Evolutionary conservation across 73 alveolate genomes (phyloP), one percentile per base, ranked within the genome.

Genomic region (Paraurostyla sp.): DNA sequence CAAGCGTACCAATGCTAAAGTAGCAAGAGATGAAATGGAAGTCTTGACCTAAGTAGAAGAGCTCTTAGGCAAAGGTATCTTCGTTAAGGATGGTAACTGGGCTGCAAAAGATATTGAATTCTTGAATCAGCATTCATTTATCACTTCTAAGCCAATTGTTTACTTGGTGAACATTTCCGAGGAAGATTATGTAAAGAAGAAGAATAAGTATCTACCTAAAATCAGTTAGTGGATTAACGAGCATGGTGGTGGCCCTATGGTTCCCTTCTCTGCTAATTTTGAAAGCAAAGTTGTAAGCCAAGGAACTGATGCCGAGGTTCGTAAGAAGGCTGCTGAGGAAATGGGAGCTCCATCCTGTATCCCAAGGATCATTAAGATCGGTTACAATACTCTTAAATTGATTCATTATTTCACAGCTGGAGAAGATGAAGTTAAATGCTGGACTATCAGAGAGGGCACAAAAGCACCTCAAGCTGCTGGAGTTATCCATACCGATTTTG

Each of bases 401-500:
- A 95, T 98, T 73, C 99, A 98, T 80, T 98, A 95, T 95, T 98
- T 98, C 97, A 98, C 99, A 3, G 99, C 99, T 73, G 99, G 99
- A 32, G 99, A 97, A 71, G 99, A 98, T 90, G 99, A 98, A 88
- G 99, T 98, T 30, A 97, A 97, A 89, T 97, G 99, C 93, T 98
- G 99, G 99, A 97, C 99, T 20, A 92, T 98, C 33, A 94, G 99
- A 84, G 95, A 93, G 83, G 99, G 99, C 0, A 60, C 97, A 22
- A 93, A 96, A 83, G 99, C 99, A 22, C 99, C 99, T 32, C 92
- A 93, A 81, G 99, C 99, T 27, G 99, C 99, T 38, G 99, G 99
- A 51, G 98, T 96, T 35, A 98, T 98, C 88, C 99, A 98, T 92
- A 94, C 99, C 29, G 99, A 98, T 90, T 97, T 98, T 85, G 99